A percentile compares a stretch with the other conserved stretches of the same genome.
These are phyloP conservation scores for Phytophthora rubi DNA, from an alignment of 352 stramenopile species.

Conservation along the genomic window DNA sequence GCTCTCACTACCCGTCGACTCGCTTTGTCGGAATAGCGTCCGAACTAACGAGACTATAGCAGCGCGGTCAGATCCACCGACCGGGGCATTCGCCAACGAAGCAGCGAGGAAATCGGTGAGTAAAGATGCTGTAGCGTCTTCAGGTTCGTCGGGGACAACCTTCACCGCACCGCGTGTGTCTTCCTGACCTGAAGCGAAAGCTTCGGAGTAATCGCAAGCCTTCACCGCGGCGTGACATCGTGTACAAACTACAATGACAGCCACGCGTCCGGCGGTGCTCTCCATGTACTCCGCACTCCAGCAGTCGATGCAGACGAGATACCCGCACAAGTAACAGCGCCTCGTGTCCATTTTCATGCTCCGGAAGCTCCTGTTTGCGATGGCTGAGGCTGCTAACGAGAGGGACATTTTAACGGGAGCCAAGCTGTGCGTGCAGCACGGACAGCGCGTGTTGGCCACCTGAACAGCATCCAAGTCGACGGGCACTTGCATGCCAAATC, in stretches of 20 bases:
- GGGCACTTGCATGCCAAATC: slow-evolving; percentile 34
- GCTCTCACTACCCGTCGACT: neutral
- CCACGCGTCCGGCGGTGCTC: slow-evolving; percentile 23
- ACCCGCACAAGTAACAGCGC: slow-evolving; percentile 36
- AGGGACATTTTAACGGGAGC: slow-evolving; percentile 31
- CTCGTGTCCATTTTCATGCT: slow-evolving; percentile 29
- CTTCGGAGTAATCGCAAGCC: slow-evolving; percentile 38
- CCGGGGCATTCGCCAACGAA: slow-evolving; percentile 22
- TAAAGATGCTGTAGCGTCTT: slow-evolving; percentile 18
- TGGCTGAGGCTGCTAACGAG: slow-evolving; percentile 18
- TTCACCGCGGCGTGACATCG: slow-evolving; percentile 27
- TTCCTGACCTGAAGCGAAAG: neutral
- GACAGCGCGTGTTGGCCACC: slow-evolving; percentile 26
- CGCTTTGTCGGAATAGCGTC: slow-evolving; percentile 19
- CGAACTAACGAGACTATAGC: slow-evolving; percentile 44
- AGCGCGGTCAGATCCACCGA: slow-evolving; percentile 11
- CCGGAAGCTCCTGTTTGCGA: slow-evolving; percentile 18
- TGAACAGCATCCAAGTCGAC: slow-evolving; percentile 21
- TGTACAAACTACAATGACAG: slow-evolving; percentile 33
- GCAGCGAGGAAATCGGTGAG: slow-evolving; percentile 39
- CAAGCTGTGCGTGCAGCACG: slow-evolving; percentile 39
- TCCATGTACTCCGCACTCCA: slow-evolving; percentile 38
- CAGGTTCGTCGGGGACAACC: slow-evolving; percentile 24
- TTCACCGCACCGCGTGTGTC: slow-evolving; percentile 22
- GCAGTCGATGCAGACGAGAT: slow-evolving; percentile 34